A percentile compares a stretch with the other conserved stretches of the same genome.
phyloP scores from a whole-genome alignment of 805 yeast genomes.

The Pichia ethanolica region DNA sequence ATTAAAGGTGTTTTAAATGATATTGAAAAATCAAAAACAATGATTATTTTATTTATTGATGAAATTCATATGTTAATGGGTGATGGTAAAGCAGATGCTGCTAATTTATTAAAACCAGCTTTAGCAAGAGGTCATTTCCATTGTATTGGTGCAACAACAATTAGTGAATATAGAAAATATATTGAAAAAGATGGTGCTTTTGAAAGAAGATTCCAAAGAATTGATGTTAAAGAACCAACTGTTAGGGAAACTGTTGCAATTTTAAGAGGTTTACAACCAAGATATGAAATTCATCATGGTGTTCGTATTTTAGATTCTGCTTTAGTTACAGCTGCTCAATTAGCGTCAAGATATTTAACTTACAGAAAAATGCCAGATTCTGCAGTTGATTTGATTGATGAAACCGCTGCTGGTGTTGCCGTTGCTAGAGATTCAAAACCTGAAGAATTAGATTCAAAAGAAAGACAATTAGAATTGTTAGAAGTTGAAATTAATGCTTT shows the following conservation, averaged over 20 bases:
- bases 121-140: slow-evolving; percentile 93
- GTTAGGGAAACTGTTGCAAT: slow-evolving; percentile 91
- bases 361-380: slow-evolving; percentile 95
- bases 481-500: slow-evolving; percentile 96
- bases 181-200: slow-evolving; percentile 97
- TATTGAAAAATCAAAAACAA: slow-evolving; percentile 76
- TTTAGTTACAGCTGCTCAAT: slow-evolving; percentile 85
- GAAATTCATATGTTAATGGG: slow-evolving; percentile 99
- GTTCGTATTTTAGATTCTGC: slow-evolving; percentile 94
- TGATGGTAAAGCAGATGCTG: slow-evolving; percentile 96
- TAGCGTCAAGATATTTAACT: slow-evolving; percentile 90
- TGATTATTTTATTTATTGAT: slow-evolving; percentile 89
- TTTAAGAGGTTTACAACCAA: slow-evolving; percentile 90
- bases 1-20: slow-evolving; percentile 93
- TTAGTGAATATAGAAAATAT: slow-evolving; percentile 85
- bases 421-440: slow-evolving; percentile 98
- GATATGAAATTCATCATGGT: slow-evolving; percentile 95
- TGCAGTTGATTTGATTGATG: slow-evolving; percentile 94
- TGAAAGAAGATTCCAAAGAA: slow-evolving; percentile 96
- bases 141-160: slow-evolving; percentile 97
- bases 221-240: slow-evolving; percentile 92
- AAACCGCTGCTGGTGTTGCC: slow-evolving; percentile 93
- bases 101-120: slow-evolving; percentile 93
- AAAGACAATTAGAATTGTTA: slow-evolving; percentile 82
- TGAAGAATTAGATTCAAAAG: slow-evolving; percentile 89